phyloP scores from a whole-genome alignment of 441 rosid species.

The Arabidopsis hybrid region DNA sequence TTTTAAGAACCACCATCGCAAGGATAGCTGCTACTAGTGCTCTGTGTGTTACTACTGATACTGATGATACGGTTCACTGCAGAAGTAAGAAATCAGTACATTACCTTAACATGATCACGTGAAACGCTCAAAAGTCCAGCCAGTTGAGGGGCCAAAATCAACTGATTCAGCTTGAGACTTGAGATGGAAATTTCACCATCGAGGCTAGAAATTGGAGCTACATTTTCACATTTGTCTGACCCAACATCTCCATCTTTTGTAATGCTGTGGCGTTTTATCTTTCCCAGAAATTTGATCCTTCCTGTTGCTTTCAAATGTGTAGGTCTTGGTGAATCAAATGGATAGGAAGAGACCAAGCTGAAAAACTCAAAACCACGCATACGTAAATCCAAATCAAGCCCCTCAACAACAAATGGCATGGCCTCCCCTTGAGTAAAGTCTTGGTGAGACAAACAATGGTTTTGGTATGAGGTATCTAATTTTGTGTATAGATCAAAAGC shows the following conservation, averaged over 20 bases:
- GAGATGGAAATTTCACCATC: conserved; percentile 90
- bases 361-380: conserved; percentile 99
- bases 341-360: conserved; percentile 84
- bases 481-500: conserved; percentile 89
- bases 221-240: conserved; percentile 46
- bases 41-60: conserved; percentile 32
- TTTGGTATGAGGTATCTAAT: conserved; percentile 80
- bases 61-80: conserved; percentile 17
- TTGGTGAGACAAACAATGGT: conserved; percentile 61
- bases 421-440: conserved; percentile 51
- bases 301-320: conserved; percentile 97
- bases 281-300: conserved; percentile 90
- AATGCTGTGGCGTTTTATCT: conserved; percentile 57
- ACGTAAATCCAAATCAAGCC: conserved; percentile 93
- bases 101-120: conserved; percentile 77
- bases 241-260: conserved; percentile 47
- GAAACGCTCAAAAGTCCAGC: conserved; percentile 86
- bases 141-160: conserved; percentile 94
- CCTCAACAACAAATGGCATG: conserved; percentile 85
- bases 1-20: not conserved
- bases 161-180: conserved; percentile 94
- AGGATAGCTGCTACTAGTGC: conserved; percentile 27
- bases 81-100: conserved; percentile 24
- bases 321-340: conserved; percentile 98
- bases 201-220: conserved; percentile 53